phyloP scores from a whole-genome alignment of 208 protist species.

The Spongospora subterranea region DNA sequence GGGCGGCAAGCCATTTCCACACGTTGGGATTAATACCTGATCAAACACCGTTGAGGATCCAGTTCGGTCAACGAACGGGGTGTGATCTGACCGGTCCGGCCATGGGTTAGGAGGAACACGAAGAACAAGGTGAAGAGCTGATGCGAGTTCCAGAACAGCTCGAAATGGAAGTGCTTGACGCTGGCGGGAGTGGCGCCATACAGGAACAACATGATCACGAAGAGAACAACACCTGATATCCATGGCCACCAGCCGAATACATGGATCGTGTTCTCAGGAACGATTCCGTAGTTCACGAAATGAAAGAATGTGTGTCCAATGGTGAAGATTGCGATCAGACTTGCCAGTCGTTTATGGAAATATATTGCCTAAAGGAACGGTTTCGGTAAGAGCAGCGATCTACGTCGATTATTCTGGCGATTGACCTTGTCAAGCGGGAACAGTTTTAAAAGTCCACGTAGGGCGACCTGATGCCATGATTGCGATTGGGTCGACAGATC shows the following conservation, averaged over 20 bases:
- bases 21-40: constrained; percentile 57
- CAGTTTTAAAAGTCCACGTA: constrained; percentile 2
- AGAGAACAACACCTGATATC: neutral
- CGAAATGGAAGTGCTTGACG: constrained; percentile 71
- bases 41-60: neutral
- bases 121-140: constrained; percentile 82
- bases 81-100: constrained; percentile 53
- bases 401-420: no score
- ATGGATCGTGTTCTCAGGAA: neutral
- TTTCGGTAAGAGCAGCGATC: no score
- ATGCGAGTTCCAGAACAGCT: constrained; percentile 83
- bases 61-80: neutral
- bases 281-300: constrained; percentile 44
- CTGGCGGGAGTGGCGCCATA: neutral
- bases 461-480: neutral
- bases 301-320: constrained; percentile 29
- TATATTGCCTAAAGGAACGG: neutral
- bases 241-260: constrained; percentile 42
- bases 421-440: constrained; percentile 54
- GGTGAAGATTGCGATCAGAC: neutral
- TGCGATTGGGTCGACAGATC: constrained; percentile 52
- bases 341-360: constrained; percentile 39
- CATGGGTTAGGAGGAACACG: constrained; percentile 74
- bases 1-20: constrained; percentile 68
- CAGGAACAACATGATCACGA: constrained; percentile 52